These are phyloP conservation scores for Penicillium malachiteum DNA, from an alignment of 495 filamentous ascomycete genomes.

Conservation along the genomic window DNA sequence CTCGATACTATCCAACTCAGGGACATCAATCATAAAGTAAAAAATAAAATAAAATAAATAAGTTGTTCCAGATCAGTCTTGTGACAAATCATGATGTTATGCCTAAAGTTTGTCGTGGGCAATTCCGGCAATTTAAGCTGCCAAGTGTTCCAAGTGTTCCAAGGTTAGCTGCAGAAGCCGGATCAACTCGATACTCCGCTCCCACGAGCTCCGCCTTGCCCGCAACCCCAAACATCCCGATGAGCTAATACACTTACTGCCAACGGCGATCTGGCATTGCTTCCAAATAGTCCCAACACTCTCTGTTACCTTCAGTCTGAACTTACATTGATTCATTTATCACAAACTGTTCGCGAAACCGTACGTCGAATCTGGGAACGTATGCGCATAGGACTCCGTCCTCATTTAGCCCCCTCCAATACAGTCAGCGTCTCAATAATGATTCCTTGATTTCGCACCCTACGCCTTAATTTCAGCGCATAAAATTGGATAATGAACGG, in stretches of 20 bases:
- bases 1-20: no score
- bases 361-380: constrained; percentile 7
- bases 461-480: constrained; percentile 29
- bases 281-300: not conserved
- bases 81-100: no score
- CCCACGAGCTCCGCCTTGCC: constrained; percentile 35
- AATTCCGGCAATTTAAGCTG: no score
- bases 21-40: no score
- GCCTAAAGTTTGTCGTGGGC: no score
- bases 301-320: not conserved
- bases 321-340: not conserved
- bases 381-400: constrained; percentile 15
- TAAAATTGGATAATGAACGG: constrained; percentile 35
- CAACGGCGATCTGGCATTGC: constrained; percentile 14
- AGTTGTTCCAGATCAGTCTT: no score
- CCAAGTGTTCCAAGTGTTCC: no score
- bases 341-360: no score
- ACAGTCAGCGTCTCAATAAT: constrained; percentile 31
- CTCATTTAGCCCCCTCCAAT: constrained; percentile 22
- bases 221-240: constrained; percentile 30
- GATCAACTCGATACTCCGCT: constrained; percentile 27
- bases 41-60: no score
- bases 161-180: constrained; percentile 4
- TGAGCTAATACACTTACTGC: constrained; percentile 26
- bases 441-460: constrained; percentile 35